phyloP scores from a whole-genome alignment of 164 flowering plant species.

The Vitis riparia region DNA sequence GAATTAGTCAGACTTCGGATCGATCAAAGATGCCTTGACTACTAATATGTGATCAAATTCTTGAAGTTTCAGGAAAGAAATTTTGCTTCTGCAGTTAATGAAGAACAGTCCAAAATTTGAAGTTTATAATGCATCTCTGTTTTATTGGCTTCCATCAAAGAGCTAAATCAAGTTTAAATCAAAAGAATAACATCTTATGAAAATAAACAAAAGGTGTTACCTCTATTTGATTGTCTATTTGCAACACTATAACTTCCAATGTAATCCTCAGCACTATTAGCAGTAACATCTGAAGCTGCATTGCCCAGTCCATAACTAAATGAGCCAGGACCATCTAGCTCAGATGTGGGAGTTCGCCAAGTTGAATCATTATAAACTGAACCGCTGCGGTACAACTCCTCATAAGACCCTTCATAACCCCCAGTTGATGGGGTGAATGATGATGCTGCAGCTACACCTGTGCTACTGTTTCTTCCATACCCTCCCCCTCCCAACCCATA shows the following conservation, averaged over 20 bases:
- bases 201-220: slow-evolving; percentile 25
- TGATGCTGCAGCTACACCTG: slow-evolving; percentile 17
- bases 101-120: neutral
- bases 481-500: slow-evolving; percentile 32
- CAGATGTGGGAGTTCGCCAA: slow-evolving; percentile 42
- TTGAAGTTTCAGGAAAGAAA: neutral
- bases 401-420: slow-evolving; percentile 37
- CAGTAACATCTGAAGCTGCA: slow-evolving; percentile 45
- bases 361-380: slow-evolving; percentile 36
- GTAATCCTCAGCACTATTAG: slow-evolving; percentile 49
- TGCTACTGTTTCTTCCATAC: slow-evolving; percentile 33
- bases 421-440: slow-evolving; percentile 32
- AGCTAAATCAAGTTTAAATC: neutral
- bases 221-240: slow-evolving; percentile 73
- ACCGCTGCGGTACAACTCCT: slow-evolving; percentile 32
- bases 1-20: neutral
- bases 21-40: neutral
- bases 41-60: neutral
- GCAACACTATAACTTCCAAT: slow-evolving; percentile 53
- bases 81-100: neutral
- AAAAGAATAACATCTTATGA: neutral
- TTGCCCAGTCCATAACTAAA: slow-evolving; percentile 54
- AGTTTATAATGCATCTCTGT: neutral
- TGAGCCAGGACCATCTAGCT: slow-evolving; percentile 34
- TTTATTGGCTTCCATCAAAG: neutral